Percentiles rank a stretch among this genome's conserved stretches.
Evolutionary conservation across 768 basidiomycete species (phyloP).

Genomic region (Sporobolomyces pararoseus): DNA sequence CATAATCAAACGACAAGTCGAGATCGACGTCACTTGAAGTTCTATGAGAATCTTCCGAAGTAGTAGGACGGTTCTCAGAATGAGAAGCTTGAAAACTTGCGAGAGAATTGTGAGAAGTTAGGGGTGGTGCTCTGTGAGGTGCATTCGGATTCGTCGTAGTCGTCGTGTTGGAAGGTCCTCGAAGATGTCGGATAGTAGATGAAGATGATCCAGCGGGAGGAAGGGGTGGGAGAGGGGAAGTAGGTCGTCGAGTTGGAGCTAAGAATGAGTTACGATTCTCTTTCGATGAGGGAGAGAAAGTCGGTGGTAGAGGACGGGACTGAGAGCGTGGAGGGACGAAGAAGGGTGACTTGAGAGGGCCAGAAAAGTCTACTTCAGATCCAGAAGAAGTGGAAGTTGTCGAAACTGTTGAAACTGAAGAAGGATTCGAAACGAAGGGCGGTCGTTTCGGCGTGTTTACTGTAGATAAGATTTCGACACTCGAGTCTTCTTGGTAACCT

Average conservation of each 20-base stretch:
- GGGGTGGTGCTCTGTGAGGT: not conserved
- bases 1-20: slow-evolving; percentile 24
- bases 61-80: not conserved
- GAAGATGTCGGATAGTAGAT: not conserved
- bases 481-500: too few species aligned
- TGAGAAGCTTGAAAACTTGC: slow-evolving; percentile 28
- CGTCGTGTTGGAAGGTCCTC: not conserved
- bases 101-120: slow-evolving; percentile 29
- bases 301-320: not conserved
- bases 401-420: not conserved
- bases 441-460: slow-evolving; percentile 5
- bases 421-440: slow-evolving; percentile 1
- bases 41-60: slow-evolving; percentile 28
- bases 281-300: not conserved
- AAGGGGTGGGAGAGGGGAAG: slow-evolving; percentile 23
- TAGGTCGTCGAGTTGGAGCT: slow-evolving; percentile 15
- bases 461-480: slow-evolving; percentile 9
- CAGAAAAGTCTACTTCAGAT: slow-evolving; percentile 22
- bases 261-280: not conserved
- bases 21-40: slow-evolving; percentile 40
- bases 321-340: slow-evolving; percentile 6
- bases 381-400: not conserved
- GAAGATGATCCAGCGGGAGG: too few species aligned
- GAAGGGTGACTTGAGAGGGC: slow-evolving; percentile 4
- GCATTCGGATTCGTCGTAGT: not conserved